A percentile compares a stretch with the other conserved stretches of the same genome.
Conservation (phyloP, 176 grass and related monocot genomes). For the Aegilops sharonensis region DNA sequence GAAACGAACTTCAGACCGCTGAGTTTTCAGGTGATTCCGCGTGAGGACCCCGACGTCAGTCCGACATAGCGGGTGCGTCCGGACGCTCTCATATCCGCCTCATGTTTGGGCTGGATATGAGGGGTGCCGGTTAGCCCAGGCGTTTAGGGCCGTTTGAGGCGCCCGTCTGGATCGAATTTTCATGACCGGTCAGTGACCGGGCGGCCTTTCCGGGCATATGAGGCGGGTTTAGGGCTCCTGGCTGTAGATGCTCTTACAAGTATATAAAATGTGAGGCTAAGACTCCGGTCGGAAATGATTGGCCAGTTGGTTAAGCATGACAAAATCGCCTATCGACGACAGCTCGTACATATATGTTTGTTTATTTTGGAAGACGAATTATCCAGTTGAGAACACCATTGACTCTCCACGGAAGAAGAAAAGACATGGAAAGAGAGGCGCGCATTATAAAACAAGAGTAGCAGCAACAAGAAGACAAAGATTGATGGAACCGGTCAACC, state of each 20-base stretch:
- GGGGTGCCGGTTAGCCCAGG: no score
- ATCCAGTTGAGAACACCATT: slow-evolving; percentile 18
- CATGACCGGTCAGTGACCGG: no score
- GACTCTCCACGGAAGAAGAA: neutral
- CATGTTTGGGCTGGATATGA: no score
- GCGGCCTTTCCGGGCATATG: no score
- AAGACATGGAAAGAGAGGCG: neutral
- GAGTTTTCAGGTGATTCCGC: no score
- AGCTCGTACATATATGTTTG: neutral
- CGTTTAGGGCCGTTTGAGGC: no score
- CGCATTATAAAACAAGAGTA: neutral
- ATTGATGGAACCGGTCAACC: slow-evolving; percentile 34
- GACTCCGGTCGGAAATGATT: slow-evolving; percentile 18
- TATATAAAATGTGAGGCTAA: neutral
- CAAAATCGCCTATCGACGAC: neutral
- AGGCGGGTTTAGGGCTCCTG: no score
- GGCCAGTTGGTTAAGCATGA: neutral
- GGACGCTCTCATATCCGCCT: no score
- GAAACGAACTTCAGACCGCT: no score
- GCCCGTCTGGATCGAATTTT: no score
- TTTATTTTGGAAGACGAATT: neutral
- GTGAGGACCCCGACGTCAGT: no score
- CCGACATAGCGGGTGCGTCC: no score
- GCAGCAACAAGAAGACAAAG: neutral
- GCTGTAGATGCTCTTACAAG: neutral